Evolutionary conservation across 805 yeast genomes (phyloP).

Genomic region (Barnettozyma wickerhamii): DNA sequence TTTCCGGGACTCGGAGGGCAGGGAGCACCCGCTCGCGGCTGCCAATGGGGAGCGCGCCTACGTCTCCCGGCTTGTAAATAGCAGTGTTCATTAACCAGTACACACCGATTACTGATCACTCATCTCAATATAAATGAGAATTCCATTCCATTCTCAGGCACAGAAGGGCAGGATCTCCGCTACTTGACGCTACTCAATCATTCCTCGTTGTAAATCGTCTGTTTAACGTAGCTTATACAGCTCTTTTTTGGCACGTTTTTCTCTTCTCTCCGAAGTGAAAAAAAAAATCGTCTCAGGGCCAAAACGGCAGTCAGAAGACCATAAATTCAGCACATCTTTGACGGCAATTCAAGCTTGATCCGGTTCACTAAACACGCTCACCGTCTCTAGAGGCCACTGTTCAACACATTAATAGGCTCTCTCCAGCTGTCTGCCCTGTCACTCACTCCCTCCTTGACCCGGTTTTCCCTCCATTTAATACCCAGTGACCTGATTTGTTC

Average conservation of each 20-base stretch:
- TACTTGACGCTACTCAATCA: too few species aligned
- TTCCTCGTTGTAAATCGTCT: too few species aligned
- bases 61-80: not conserved
- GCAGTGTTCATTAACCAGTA: slow-evolving; percentile 4
- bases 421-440: not conserved
- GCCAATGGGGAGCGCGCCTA: slow-evolving; percentile 2
- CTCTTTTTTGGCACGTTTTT: not conserved
- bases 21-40: not conserved
- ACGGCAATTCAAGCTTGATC: too few species aligned
- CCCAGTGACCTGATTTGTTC: too few species aligned
- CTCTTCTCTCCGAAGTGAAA: not conserved
- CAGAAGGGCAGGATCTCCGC: too few species aligned
- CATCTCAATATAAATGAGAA: too few species aligned
- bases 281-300: not conserved
- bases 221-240: too few species aligned
- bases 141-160: too few species aligned
- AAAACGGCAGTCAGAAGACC: not conserved
- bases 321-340: not conserved
- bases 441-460: not conserved
- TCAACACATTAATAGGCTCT: too few species aligned
- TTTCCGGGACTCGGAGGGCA: slow-evolving; percentile 3
- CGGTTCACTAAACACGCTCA: too few species aligned
- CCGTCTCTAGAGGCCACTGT: too few species aligned
- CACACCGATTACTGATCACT: too few species aligned
- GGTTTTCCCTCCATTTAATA: not conserved